Evolutionary conservation across 108 stramenopile genomes (phyloP).

Genomic region (Craspedostauros australis): DNA sequence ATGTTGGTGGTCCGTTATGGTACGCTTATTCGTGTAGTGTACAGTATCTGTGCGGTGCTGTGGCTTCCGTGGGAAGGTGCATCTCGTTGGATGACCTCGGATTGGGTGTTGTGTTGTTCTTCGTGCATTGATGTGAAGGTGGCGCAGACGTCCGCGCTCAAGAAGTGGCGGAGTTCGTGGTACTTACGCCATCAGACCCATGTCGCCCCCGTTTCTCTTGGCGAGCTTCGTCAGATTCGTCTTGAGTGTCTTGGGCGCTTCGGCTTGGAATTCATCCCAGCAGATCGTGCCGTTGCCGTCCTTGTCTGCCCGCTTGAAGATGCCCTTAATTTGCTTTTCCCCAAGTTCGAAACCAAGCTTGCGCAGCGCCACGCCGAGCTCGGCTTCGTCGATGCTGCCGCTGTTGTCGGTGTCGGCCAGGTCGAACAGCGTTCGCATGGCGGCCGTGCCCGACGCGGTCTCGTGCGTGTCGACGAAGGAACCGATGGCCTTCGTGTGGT

Average conservation of each 20-base stretch:
- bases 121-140: too few relatives aligned
- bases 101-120: too few relatives aligned
- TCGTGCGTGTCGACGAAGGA: slow-evolving; percentile 66
- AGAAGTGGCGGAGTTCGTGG: too few relatives aligned
- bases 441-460: slow-evolving; percentile 50
- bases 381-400: slow-evolving; percentile 54
- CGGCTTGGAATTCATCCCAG: slow-evolving; percentile 63
- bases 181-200: slow-evolving; percentile 77
- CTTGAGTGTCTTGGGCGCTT: slow-evolving; percentile 67
- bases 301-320: slow-evolving; percentile 64
- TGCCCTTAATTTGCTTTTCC: slow-evolving; percentile 68
- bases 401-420: slow-evolving; percentile 51
- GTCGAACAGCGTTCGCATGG: slow-evolving; percentile 44
- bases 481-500: slow-evolving; percentile 70
- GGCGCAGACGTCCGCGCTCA: too few relatives aligned
- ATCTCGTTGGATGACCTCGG: too few relatives aligned
- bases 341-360: slow-evolving; percentile 63
- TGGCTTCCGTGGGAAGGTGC: too few relatives aligned
- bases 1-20: too few relatives aligned
- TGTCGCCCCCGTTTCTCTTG: slow-evolving; percentile 81
- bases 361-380: slow-evolving; percentile 40
- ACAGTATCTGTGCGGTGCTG: too few relatives aligned
- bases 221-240: slow-evolving; percentile 80
- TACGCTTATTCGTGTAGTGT: too few relatives aligned
- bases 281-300: slow-evolving; percentile 57